Evolutionary conservation across 2,329 filamentous ascomycete genomes (phyloP), one percentile per base, ranked within the genome.

Genomic region (Cadophora luteo-olivacea): DNA sequence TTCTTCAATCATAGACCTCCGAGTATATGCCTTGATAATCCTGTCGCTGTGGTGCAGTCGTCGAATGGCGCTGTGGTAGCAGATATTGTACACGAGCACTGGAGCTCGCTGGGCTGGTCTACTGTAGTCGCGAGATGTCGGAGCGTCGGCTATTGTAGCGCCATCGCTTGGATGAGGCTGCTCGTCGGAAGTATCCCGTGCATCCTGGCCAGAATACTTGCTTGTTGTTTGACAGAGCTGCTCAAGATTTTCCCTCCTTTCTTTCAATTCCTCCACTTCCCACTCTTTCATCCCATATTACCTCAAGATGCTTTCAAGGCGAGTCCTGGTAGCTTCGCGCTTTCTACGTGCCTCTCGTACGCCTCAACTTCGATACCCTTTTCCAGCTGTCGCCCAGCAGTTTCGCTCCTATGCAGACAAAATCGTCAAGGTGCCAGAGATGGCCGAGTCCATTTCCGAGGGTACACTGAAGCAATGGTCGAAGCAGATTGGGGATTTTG

Each of bases 361-460:
- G 55, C 73, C 77, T 22, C 73, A 76, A 48, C 67, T 76, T 54
- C 72, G 79, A 72, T 80, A 81, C 77, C 81, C 83, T 41, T 78
- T 84, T 72, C 82, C 82, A 69, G 75, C 82, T 70, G 77, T 79
- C 12, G 79, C 83, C 76, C 81, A 82, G 77, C 87, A 89, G 76
- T 83, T 87, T 64, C 86, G 88, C 73, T 85, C 76, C 73, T 90
- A 90, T 78, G 94, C 94, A 79, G 93, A 97, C 78, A 91, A 88
- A 74, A 83, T 95, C 72, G 89, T 99, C 81, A 95, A 98, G 83
- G 96, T 98, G 74, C 96, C 96, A 41, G 89, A 96, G 79, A 98
- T 99, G 96, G 96, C 96, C 72, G 96, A 99, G 82, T 98, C 96
- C 61, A 98, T 99, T 80, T 97, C 93, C 55, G 96, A 99, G 82